Evolutionary conservation across 2,329 filamentous ascomycete species (phyloP).

Genomic region (Exophiala viscosa): DNA sequence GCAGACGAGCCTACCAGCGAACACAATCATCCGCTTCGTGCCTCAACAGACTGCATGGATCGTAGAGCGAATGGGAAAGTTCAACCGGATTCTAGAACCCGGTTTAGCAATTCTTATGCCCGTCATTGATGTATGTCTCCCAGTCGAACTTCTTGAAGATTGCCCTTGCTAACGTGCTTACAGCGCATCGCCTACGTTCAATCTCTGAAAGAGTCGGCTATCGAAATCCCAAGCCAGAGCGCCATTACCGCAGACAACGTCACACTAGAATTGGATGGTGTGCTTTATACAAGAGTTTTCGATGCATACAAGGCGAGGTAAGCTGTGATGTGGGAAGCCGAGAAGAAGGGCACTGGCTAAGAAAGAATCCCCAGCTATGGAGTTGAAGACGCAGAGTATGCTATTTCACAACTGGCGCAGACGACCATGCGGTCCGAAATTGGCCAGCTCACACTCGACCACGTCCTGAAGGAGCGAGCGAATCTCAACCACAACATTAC

Average conservation of each 20-base stretch:
- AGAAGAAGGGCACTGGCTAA: constrained; percentile 11
- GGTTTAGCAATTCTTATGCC: constrained; percentile 85
- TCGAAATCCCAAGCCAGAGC: constrained; percentile 96
- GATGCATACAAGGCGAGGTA: constrained; percentile 97
- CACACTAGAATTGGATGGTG: constrained; percentile 90
- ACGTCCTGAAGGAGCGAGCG: constrained; percentile 94
- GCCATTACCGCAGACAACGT: constrained; percentile 99
- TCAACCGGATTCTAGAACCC: constrained; percentile 86
- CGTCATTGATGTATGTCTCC: constrained; percentile 64
- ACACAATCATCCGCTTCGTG: constrained; percentile 93
- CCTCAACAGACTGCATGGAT: constrained; percentile 99
- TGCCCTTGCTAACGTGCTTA: constrained; percentile 1
- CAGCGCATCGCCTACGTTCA: constrained; percentile 91
- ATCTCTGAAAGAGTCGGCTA: constrained; percentile 89
- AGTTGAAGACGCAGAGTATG: constrained; percentile 97
- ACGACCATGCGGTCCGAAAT: constrained; percentile 99
- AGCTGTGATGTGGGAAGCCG: constrained; percentile 27
- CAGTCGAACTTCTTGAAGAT: not conserved
- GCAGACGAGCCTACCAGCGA: constrained; percentile 69
- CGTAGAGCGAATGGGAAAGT: constrained; percentile 98
- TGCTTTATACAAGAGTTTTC: constrained; percentile 92
- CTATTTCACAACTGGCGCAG: constrained; percentile 94
- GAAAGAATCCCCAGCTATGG: constrained; percentile 65
- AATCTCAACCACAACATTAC: constrained; percentile 98
- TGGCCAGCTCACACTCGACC: constrained; percentile 90